Conservation (phyloP, 345 rosid genomes). For the Eucalyptus fibrosa region DNA sequence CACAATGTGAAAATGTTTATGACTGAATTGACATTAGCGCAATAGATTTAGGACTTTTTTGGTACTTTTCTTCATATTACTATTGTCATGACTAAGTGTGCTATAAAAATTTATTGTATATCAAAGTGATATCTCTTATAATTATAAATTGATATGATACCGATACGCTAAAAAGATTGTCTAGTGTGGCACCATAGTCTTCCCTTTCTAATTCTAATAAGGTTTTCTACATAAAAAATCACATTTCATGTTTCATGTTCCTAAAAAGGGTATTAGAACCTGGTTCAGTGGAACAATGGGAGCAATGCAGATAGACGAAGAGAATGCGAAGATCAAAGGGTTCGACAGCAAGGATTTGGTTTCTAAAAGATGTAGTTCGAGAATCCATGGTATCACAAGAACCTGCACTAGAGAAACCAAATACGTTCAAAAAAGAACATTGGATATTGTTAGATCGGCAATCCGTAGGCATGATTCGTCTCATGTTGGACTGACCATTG, state of each 20-base stretch:
- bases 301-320: not conserved
- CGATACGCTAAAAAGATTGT: not conserved
- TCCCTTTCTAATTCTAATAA: not conserved
- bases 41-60: too few relatives aligned
- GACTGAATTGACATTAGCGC: accelerated
- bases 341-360: not conserved
- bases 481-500: not conserved
- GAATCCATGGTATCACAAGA: not conserved
- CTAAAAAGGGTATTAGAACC: not conserved
- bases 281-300: not conserved
- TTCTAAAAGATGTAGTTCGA: not conserved
- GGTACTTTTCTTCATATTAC: too few relatives aligned
- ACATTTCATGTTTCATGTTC: not conserved
- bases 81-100: not conserved
- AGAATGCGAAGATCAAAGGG: not conserved
- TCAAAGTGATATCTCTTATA: not conserved
- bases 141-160: too few relatives aligned
- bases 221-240: not conserved
- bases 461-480: not conserved
- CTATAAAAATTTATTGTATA: not conserved
- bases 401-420: not conserved
- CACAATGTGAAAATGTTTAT: accelerated
- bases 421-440: not conserved
- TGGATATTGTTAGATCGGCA: not conserved
- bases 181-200: not conserved